These are phyloP conservation scores for Chaetomiaceae sp. DNA, from an alignment of 2,329 filamentous ascomycete genomes.

Conservation along the genomic window DNA sequence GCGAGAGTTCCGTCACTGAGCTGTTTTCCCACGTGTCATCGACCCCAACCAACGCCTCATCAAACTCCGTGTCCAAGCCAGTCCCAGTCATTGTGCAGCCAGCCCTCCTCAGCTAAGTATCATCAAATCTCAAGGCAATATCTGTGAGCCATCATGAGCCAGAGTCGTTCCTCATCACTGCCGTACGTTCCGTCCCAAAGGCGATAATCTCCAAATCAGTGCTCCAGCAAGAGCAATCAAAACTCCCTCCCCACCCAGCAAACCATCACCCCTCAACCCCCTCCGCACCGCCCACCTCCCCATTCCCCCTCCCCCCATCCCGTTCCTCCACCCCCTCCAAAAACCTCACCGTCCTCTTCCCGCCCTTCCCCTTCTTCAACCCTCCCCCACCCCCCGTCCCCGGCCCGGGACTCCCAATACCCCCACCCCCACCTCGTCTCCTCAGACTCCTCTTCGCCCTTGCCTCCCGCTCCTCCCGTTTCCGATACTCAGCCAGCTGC, in stretches of 20 bases:
- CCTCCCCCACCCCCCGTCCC: conserved; percentile 20
- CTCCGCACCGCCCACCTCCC: conserved; percentile 2
- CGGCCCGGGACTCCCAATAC: conserved; percentile 19
- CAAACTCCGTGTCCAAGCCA: not conserved
- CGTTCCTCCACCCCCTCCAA: conserved; percentile 25
- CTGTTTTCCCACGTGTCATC: too few species aligned
- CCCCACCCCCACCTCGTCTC: not conserved
- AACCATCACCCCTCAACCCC: conserved; percentile 11
- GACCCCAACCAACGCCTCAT: not conserved
- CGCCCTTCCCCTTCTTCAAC: conserved; percentile 31
- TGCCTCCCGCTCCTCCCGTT: conserved; percentile 55
- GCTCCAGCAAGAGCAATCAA: too few species aligned
- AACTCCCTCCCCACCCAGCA: too few species aligned
- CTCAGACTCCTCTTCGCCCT: conserved; percentile 49
- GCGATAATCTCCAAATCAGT: too few species aligned
- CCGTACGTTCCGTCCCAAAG: too few species aligned
- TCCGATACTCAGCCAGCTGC: conserved; percentile 57
- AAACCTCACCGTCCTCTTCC: conserved; percentile 23
- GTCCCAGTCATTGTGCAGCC: not conserved
- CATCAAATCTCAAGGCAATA: too few species aligned
- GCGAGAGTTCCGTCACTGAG: too few species aligned
- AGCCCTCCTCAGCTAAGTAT: too few species aligned
- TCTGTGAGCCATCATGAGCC: too few species aligned
- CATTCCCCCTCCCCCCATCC: not conserved
- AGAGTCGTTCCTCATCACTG: too few species aligned